Evolutionary conservation across 345 rosid species (phyloP).

Genomic region (Eucalyptus marginata): DNA sequence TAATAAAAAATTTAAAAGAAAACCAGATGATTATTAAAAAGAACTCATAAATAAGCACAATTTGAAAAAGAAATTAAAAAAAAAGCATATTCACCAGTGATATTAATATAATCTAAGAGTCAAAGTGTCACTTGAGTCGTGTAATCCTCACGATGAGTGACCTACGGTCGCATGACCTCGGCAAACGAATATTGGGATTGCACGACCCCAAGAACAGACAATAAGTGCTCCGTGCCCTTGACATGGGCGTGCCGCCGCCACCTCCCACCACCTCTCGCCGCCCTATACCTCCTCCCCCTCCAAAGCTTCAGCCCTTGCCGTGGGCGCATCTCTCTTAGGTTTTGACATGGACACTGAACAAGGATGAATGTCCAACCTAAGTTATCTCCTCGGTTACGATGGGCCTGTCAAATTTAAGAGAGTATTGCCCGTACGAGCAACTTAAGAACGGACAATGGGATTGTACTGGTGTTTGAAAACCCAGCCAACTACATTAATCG

Average conservation of each 20-base stretch:
- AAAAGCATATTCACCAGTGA: rapidly evolving
- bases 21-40: neutral
- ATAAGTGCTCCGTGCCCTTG: neutral
- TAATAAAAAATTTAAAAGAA: neutral
- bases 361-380: neutral
- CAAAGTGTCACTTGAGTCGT: neutral
- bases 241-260: neutral
- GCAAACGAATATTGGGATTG: neutral
- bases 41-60: neutral
- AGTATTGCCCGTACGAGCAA: too few relatives aligned
- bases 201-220: neutral
- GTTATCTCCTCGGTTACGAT: neutral
- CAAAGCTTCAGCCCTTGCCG: too few relatives aligned
- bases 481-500: neutral
- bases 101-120: rapidly evolving
- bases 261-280: neutral
- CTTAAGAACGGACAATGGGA: too few relatives aligned
- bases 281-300: neutral
- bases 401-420: neutral
- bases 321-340: neutral
- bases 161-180: rapidly evolving
- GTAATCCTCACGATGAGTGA: rapidly evolving
- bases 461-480: neutral
- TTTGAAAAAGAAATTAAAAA: neutral
- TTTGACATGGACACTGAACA: neutral